phyloP scores from a whole-genome alignment of 83 land plant species.

The Larix sibirica region DNA sequence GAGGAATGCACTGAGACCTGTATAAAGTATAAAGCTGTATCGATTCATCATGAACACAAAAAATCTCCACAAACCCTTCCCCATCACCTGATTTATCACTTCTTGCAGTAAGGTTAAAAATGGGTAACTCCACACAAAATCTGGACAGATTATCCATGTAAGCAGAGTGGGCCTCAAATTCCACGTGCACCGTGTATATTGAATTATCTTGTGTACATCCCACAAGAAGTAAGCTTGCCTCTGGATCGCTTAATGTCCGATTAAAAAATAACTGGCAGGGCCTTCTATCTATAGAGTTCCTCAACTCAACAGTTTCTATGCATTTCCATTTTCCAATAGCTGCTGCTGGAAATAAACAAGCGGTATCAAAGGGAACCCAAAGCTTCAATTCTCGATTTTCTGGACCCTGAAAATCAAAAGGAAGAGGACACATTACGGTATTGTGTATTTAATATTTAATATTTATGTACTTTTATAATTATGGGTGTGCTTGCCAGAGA shows the following conservation, averaged over 20 bases:
- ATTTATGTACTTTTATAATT: neutral
- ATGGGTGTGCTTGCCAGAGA: neutral
- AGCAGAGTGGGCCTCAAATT: constrained; percentile 13
- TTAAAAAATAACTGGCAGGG: constrained; percentile 14
- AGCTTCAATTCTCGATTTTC: constrained; percentile 24
- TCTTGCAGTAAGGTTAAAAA: constrained; percentile 21
- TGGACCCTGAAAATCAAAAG: constrained; percentile 16
- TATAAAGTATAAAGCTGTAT: constrained; percentile 22
- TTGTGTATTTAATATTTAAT: neutral
- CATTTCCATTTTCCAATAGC: constrained; percentile 19
- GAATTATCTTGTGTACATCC: constrained; percentile 16
- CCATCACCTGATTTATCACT: constrained; percentile 13
- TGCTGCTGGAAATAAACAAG: constrained; percentile 8
- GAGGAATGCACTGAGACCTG: constrained; percentile 18
- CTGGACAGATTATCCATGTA: constrained; percentile 24
- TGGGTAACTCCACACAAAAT: constrained; percentile 21
- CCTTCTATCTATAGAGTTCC: constrained; percentile 9
- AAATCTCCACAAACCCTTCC: constrained; percentile 20
- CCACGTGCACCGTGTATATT: constrained; percentile 22
- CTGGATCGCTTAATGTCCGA: constrained; percentile 17
- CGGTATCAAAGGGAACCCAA: constrained; percentile 20
- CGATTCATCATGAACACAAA: constrained; percentile 24
- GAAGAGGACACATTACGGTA: neutral
- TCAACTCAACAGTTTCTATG: constrained; percentile 26
- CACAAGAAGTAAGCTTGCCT: constrained; percentile 15